Evolutionary conservation across 1,284 basidiomycete species (phyloP), one percentile per base, ranked within the genome.

Genomic region (Athelia psychrophila): DNA sequence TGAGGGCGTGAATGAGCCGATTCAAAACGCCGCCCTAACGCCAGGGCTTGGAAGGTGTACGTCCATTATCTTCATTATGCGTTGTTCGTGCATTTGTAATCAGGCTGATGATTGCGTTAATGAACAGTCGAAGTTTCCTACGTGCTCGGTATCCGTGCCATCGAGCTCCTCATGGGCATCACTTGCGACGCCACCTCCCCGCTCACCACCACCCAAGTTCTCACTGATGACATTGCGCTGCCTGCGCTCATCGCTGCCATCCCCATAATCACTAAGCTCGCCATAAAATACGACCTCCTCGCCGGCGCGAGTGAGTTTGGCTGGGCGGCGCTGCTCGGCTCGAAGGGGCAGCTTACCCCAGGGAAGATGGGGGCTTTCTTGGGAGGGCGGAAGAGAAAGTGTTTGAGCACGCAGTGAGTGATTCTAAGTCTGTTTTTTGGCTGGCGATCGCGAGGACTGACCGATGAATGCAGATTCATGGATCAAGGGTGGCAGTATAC

Each of bases 1-100:
- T 30, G 77, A 91, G 59, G 88, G 88, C 1, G 74, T 88, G 40
- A 91, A 91, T 57, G 89, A 91, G 55, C 86, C 86, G 0, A 80
- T 86, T 56, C 84, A 81, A 83, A 68, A 90, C 60, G 83, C 85
- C 2, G 64, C 55, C 9, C 64, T 74, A 54, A 90, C 88, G 0
- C 88, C 88, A 0, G 79, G 75, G 18, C 84, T 85, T 48, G 88
- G 88, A 19, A 72, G 76, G 45, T 91, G 86, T 89, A 63, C 36
- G 74, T 58, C 30, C 22, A 4, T n/a, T n/a, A n/a, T n/a, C n/a
- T n/a, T n/a, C n/a, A n/a, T n/a, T n/a, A n/a, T n/a, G n/a, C n/a
- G n/a, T n/a, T 32, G 32, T 35, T 2, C 36, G 42, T 44, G 38
- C 9, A 47, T 8, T 30, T 2, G 23, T 42, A 47, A 45, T 51